Percentiles rank a stretch among this genome's conserved stretches.
Evolutionary conservation across 1,284 basidiomycete genomes (phyloP).

Genomic region (Cutaneotrichosporon sp.): DNA sequence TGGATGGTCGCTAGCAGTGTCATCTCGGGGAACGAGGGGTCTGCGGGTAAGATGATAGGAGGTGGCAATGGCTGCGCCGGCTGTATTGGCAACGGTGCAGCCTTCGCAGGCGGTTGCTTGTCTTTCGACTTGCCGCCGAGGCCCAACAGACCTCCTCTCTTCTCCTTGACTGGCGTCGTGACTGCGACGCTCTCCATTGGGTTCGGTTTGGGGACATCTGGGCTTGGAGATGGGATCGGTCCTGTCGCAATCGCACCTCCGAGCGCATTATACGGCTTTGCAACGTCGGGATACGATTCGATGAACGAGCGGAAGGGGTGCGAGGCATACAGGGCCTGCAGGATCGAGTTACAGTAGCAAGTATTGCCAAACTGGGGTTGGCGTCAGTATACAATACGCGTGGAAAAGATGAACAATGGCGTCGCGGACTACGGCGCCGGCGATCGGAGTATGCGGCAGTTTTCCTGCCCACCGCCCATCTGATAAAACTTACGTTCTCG

Average conservation of each 20-base stretch:
- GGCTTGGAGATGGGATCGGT: conserved; percentile 9
- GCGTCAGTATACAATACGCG: too few relatives aligned
- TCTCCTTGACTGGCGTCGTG: conserved; percentile 19
- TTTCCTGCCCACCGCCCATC: neutral
- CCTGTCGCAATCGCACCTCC: conserved; percentile 21
- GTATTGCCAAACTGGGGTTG: conserved; percentile 71
- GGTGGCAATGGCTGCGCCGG: conserved; percentile 10
- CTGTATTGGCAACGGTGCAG: conserved; percentile 1
- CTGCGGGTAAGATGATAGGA: conserved; percentile 27
- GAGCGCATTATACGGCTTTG: conserved; percentile 38
- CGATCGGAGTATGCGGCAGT: too few relatives aligned
- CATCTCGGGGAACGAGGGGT: conserved; percentile 61
- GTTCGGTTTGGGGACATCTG: conserved; percentile 14
- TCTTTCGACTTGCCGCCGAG: conserved; percentile 16
- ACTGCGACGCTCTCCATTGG: conserved; percentile 13
- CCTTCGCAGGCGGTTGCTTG: neutral
- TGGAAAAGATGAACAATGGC: too few relatives aligned
- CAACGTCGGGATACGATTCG: conserved; percentile 53
- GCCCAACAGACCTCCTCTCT: conserved; percentile 20
- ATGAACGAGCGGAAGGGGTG: conserved; percentile 73
- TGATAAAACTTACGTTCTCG: conserved; percentile 71
- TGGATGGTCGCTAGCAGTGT: conserved; percentile 84
- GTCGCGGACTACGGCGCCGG: too few relatives aligned
- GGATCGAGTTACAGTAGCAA: conserved; percentile 94
- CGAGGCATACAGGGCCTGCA: conserved; percentile 93